Base-by-base conservation (phyloP, 2,329 filamentous ascomycete genomes). In the Cadophora sp. region DNA sequence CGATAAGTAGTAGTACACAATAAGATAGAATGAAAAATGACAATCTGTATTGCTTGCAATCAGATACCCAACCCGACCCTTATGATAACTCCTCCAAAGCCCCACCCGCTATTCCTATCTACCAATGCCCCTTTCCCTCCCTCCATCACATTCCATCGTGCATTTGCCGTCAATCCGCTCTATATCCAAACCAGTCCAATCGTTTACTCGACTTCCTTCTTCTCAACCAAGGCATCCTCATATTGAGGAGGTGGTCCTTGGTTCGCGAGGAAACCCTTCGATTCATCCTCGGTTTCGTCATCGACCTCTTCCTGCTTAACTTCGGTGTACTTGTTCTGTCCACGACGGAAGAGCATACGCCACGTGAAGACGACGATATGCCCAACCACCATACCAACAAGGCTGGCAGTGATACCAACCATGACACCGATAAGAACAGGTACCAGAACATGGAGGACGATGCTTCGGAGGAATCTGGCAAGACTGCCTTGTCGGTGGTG, bases 371-470 rank as follows among this genome's bases (percentile, higher is more conserved):
- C 83, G 63, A 88, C 81, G 62, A 90, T 73, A 60, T 86, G 88
- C 69, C 89, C 89, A 48, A 90, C 77, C 66, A 89, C 79, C 84
- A 93, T 90, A 64, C 88, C 89, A 56, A 92, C 76, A 48, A 91
- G 77, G 78, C 89, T 90, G 70, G 90, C 87, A 36, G 84, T 83
- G 64, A 92, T 84, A 74, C 91, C 91, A 53, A 89, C 88, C 27
- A 87, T 83, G 70, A 93, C 83, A 66, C 91, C 91, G 70, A 92
- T 83, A 62, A 91, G 79, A 62, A 92, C 82, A 1, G 91, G 91
- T 47, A 93, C 81, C 58, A 93, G 77, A 53, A 93, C 84, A 68
- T 89, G 87, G 45, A 87, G 81, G 69, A 85, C 82, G 59, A 91
- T 82, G 72, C 85, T 85, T 74, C 83, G 82, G 56, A 88, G 71